These are phyloP conservation scores for Paradendryphiella salina DNA, from an alignment of 2,329 filamentous ascomycete species.

Conservation along the genomic window DNA sequence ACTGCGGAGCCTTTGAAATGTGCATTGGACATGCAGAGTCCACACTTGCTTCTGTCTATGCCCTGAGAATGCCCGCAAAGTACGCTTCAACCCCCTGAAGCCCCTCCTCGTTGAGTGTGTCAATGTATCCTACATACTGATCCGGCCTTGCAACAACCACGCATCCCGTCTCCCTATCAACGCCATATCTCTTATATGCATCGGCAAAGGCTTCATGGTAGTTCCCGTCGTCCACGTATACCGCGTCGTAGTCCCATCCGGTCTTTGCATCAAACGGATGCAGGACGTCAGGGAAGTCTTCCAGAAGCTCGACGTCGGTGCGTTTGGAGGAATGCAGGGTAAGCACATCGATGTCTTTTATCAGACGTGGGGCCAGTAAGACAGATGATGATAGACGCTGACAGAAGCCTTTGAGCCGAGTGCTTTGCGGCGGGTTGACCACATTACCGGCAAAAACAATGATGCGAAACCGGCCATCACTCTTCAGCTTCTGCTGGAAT, in stretches of 20 bases:
- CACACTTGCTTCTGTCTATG: constrained; percentile 3
- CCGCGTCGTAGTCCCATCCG: constrained; percentile 50
- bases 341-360: constrained; percentile 62
- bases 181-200: constrained; percentile 61
- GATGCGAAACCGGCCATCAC: constrained; percentile 63
- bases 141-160: constrained; percentile 67
- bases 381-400: constrained; percentile 45
- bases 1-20: background rate
- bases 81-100: constrained; percentile 37
- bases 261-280: constrained; percentile 48
- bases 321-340: constrained; percentile 62
- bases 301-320: constrained; percentile 48
- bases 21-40: background rate
- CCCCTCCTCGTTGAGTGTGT: constrained; percentile 42
- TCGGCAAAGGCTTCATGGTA: constrained; percentile 51
- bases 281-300: constrained; percentile 51
- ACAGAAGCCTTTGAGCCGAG: constrained; percentile 55
- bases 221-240: constrained; percentile 53
- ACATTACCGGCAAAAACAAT: constrained; percentile 67
- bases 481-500: constrained; percentile 59
- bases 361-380: constrained; percentile 53
- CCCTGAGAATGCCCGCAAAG: constrained; percentile 36
- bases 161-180: constrained; percentile 60
- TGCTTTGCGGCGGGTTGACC: constrained; percentile 48
- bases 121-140: constrained; percentile 62